Percentiles rank a stretch among this genome's conserved stretches.
Evolutionary conservation across 1,284 basidiomycete genomes (phyloP).

Genomic region (Pholiota adiposa): DNA sequence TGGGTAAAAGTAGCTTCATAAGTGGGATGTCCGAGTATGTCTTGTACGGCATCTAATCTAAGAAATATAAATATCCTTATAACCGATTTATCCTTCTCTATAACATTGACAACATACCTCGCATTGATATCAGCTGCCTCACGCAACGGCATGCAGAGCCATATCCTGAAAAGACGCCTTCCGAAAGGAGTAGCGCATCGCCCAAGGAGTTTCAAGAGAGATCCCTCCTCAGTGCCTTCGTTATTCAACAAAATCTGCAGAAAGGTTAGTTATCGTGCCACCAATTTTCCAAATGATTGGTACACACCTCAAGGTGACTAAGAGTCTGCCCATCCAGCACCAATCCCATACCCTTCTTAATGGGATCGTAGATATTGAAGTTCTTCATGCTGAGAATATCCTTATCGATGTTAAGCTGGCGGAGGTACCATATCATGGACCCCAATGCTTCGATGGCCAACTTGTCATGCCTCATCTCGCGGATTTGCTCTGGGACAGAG

Average conservation of each 20-base stretch:
- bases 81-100: too few relatives aligned
- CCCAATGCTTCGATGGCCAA: slow-evolving; percentile 85
- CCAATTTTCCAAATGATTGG: neutral
- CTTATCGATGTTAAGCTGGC: slow-evolving; percentile 92
- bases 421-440: slow-evolving; percentile 91
- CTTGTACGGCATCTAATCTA: slow-evolving; percentile 91
- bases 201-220: slow-evolving; percentile 81
- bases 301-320: slow-evolving; percentile 84
- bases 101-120: too few relatives aligned
- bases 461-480: slow-evolving; percentile 67
- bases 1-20: slow-evolving; percentile 80
- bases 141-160: slow-evolving; percentile 90
- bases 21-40: slow-evolving; percentile 77
- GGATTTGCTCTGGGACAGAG: slow-evolving; percentile 76
- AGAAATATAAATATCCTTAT: slow-evolving; percentile 11
- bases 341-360: slow-evolving; percentile 83
- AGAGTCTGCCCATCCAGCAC: slow-evolving; percentile 93
- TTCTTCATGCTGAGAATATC: slow-evolving; percentile 93
- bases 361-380: slow-evolving; percentile 96
- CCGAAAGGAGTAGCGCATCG: slow-evolving; percentile 91
- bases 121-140: slow-evolving; percentile 85
- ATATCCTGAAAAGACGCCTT: slow-evolving; percentile 91
- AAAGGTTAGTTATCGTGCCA: neutral
- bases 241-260: slow-evolving; percentile 83
- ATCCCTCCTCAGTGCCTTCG: slow-evolving; percentile 90